Conservation (phyloP, 164 flowering plant genomes). For the Pachysandra terminalis region DNA sequence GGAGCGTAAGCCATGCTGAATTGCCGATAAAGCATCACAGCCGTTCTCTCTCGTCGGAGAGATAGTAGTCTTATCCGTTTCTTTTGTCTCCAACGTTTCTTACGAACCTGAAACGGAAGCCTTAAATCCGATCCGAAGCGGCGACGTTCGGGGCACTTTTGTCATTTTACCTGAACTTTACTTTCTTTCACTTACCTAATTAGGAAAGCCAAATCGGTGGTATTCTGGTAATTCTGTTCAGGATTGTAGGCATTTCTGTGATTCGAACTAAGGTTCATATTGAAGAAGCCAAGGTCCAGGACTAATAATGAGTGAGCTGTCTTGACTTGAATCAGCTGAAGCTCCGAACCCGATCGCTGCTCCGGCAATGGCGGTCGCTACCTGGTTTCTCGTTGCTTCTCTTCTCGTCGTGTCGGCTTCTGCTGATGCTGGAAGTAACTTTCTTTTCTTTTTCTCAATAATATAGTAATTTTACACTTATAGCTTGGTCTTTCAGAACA, state of each 20-base stretch:
- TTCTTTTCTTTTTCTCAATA: neutral
- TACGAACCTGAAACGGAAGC: neutral
- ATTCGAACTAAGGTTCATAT: too few relatives aligned
- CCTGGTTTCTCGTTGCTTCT: slow-evolving; percentile 19
- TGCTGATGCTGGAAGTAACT: slow-evolving; percentile 39
- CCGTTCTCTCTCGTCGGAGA: neutral
- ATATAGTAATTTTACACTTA: too few relatives aligned
- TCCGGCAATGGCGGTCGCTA: slow-evolving; percentile 24
- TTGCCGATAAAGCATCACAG: neutral
- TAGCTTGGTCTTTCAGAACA: neutral
- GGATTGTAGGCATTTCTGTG: too few relatives aligned
- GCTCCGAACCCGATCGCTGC: slow-evolving; percentile 2
- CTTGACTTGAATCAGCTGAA: slow-evolving; percentile 1
- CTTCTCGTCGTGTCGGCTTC: slow-evolving; percentile 34
- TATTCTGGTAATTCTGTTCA: too few relatives aligned
- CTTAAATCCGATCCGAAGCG: too few relatives aligned
- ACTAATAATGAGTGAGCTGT: neutral
- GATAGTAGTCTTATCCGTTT: neutral
- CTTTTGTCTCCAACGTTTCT: too few relatives aligned
- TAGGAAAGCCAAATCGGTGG: too few relatives aligned
- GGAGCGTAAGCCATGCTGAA: slow-evolving; percentile 24
- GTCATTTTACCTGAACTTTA: too few relatives aligned
- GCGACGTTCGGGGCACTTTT: too few relatives aligned
- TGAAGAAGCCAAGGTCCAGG: too few relatives aligned
- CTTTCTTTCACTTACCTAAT: too few relatives aligned